Base-by-base conservation (phyloP, 495 filamentous ascomycete species). In the Penicillium ucsense region DNA sequence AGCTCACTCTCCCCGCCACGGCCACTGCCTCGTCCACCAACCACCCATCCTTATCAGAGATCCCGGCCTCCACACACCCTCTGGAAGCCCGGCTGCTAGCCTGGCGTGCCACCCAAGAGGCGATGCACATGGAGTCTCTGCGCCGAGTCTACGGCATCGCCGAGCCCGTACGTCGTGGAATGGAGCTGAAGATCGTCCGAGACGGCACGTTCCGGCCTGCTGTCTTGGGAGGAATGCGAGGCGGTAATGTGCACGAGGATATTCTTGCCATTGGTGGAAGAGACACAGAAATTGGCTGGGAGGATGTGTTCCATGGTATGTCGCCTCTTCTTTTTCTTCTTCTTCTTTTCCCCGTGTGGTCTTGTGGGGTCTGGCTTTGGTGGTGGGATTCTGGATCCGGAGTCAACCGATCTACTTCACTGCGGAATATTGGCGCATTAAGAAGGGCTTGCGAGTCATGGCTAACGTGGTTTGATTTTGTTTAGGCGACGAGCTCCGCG, bases 131-230 rank as follows among this genome's bases (percentile, higher is more conserved):
- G 88, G 81, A 89, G 69, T 67, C 75, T 32, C 77, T 95, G 62
- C 79, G 89, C 39, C 86, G 88, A 46, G 79, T 83, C 32, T 96
- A 85, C 65, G 91, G 91, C 38, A 88, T 95, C 48, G 87, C 84
- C n/a, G 91, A 95, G 78, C 90, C 91, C 7, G 79, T 96, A 52
- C 79, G 87, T 10, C 80, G 91, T n/a, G 85, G 83, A 34, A 98
- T 98, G 91, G 91, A 98, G 74, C 70, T 94, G 58, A 86, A 85
- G 77, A 89, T 94, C 59, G 77, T 80, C 1, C 75, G 80, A 43
- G 77, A 72, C 58, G 75, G 77, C 20, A 75, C 73, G 44, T 79
- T 79, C 69, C 53, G 67, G 46, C 75, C 74, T 32, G 61, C 59
- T 43, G 57, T 63, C 37, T 53, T 78, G 54, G 73, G 75, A 33